Evolutionary conservation across 768 basidiomycete species (phyloP).

Genomic region (Multifurca ochricompacta): DNA sequence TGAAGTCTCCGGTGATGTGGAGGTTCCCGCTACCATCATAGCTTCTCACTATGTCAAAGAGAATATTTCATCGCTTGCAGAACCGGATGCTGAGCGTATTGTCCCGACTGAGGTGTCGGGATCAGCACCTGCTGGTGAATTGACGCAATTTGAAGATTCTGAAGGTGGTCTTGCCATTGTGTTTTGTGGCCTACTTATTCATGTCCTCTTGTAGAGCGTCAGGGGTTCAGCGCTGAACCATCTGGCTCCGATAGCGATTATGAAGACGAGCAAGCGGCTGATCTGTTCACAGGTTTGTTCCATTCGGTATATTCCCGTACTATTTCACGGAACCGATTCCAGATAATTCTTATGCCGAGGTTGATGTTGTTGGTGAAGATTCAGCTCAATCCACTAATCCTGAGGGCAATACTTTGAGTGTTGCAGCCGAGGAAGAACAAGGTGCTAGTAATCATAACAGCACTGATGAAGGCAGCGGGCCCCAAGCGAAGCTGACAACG

Average conservation of each 20-base stretch:
- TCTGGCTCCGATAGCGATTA: background rate
- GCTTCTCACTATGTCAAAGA: background rate
- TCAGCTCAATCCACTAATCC: background rate
- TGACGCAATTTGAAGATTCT: background rate
- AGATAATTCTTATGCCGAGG: conserved; percentile 12
- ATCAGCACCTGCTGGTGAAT: background rate
- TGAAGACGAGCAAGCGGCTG: background rate
- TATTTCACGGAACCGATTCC: background rate
- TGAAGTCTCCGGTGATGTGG: conserved; percentile 1
- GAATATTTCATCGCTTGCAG: background rate
- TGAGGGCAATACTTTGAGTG: background rate
- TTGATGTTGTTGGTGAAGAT: background rate
- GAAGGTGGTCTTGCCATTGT: background rate
- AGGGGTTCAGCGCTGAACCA: background rate
- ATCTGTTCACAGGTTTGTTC: conserved; percentile 9
- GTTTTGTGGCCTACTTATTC: background rate
- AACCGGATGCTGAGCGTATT: background rate
- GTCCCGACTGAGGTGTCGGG: background rate
- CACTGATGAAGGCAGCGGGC: background rate
- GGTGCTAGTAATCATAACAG: background rate
- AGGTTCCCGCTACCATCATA: background rate
- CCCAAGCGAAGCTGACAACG: background rate
- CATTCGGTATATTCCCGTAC: background rate
- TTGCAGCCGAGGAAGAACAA: background rate
- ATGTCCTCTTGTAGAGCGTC: background rate